Percentiles rank a stretch among this genome's conserved stretches.
Conservation (phyloP, 495 filamentous ascomycete genomes). For the Aspergillus nanangensis region DNA sequence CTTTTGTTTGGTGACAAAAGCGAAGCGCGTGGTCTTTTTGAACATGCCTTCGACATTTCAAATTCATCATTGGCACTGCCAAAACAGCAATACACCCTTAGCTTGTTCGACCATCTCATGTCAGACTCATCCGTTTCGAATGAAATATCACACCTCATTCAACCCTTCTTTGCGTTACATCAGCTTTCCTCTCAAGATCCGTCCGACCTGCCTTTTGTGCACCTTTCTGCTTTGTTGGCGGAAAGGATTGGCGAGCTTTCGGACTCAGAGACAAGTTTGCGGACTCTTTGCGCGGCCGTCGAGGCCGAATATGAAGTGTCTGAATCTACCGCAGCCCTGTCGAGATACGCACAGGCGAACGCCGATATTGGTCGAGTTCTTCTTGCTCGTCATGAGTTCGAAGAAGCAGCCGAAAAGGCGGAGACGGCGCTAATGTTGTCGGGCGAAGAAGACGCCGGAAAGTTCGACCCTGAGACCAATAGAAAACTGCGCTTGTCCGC, state of each 20-base stretch:
- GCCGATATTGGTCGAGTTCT: conserved; percentile 77
- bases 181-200: conserved; percentile 70
- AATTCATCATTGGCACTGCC: conserved; percentile 65
- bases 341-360: conserved; percentile 77
- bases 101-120: conserved; percentile 73
- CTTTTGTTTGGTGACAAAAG: conserved; percentile 63
- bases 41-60: conserved; percentile 93
- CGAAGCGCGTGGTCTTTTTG: conserved; percentile 80
- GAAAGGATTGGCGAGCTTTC: conserved; percentile 69
- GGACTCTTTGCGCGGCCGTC: conserved; percentile 57
- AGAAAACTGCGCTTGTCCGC: conserved; percentile 71
- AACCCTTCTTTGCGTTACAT: conserved; percentile 81
- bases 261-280: conserved; percentile 61
- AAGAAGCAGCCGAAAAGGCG: conserved; percentile 64
- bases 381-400: conserved; percentile 61
- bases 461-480: conserved; percentile 53
- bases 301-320: conserved; percentile 81
- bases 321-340: conserved; percentile 68
- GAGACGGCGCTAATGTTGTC: conserved; percentile 69
- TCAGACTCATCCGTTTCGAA: conserved; percentile 48
- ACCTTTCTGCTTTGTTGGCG: conserved; percentile 74
- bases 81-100: conserved; percentile 71
- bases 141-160: conserved; percentile 58
- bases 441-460: conserved; percentile 48
- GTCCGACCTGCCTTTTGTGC: conserved; percentile 62